phyloP scores from a whole-genome alignment of 129 eudicot species.

The Smallanthus sonchifolius region DNA sequence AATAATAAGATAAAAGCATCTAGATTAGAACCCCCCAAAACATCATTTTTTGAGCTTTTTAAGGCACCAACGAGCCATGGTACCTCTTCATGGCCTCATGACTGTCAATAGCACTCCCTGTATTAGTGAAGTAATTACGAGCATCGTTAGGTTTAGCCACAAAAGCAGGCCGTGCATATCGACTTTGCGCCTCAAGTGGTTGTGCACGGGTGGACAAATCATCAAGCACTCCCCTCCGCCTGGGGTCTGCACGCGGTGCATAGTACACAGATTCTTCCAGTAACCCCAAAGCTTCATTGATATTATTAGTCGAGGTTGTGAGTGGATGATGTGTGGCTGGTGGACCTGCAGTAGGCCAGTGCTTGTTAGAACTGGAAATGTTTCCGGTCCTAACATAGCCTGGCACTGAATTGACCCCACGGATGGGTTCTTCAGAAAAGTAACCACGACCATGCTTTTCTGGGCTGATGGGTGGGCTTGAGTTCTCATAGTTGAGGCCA shows the following conservation, averaged over 20 bases:
- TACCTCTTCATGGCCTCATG: background rate
- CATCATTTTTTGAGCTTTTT: background rate
- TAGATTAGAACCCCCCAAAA: background rate
- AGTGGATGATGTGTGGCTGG: slow-evolving; percentile 20
- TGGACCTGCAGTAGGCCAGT: slow-evolving; percentile 11
- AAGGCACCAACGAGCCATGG: background rate
- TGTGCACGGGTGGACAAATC: slow-evolving; percentile 30
- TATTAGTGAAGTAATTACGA: background rate
- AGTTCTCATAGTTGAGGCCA: slow-evolving; percentile 12
- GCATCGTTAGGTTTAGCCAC: slow-evolving; percentile 15
- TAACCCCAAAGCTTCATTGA: slow-evolving; percentile 26
- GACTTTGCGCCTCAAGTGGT: slow-evolving; percentile 28
- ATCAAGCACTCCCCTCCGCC: slow-evolving; percentile 33
- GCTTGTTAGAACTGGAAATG: slow-evolving; percentile 10
- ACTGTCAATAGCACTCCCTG: background rate
- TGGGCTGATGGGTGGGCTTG: slow-evolving; percentile 11
- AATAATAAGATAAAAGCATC: background rate
- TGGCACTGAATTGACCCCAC: background rate
- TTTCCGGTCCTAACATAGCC: slow-evolving; percentile 3
- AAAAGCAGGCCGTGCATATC: slow-evolving; percentile 32
- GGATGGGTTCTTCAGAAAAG: slow-evolving; percentile 2
- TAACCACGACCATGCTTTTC: slow-evolving; percentile 8
- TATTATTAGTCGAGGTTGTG: slow-evolving; percentile 15
- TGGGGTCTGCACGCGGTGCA: slow-evolving; percentile 27
- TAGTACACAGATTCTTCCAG: slow-evolving; percentile 27